Base-by-base conservation (phyloP, 2,329 filamentous ascomycete species). In the Ambrosiella beaveri region DNA sequence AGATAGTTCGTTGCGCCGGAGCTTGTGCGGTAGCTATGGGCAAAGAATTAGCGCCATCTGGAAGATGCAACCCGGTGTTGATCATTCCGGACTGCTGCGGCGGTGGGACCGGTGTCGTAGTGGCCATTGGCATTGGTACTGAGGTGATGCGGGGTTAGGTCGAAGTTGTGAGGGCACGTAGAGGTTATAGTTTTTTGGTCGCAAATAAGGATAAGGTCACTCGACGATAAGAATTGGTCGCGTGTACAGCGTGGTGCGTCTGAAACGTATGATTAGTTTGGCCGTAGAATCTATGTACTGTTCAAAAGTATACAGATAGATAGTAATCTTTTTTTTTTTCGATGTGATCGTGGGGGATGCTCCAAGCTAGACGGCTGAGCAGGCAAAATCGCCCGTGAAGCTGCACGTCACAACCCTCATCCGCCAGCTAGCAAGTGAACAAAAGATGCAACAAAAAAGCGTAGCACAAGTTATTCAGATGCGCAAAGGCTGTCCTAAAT, bases 351-450 rank as follows among this genome's bases (percentile, higher is more conserved):
- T 27, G 47, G 47, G 47, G 45, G 17, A 51, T 35, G 47, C 47
- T 51, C 19, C 11, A 55, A 55, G 38, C 40, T 55, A 37, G 57
- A 56, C 37, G 56, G 56, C 72, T 66, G 71, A 45, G 69, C 69
- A 73, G 72, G 72, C 75, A 71, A 69, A 67, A 68, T 70, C 72
- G 75, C 76, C 75, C 71, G 71, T 71, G 69, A 71, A 69, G 67
- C 69, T 67, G 64, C 65, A 68, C 66, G 69, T 67, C 67, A 67
- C 66, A 67, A 68, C 69, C 47, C 47, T 51, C 47, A 51, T 51
- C 47, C 8, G 36, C 47, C 19, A 35, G 27, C 35, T n/a, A 36
- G 27, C 47, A 36, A 51, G 7, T 9, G 8, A 71, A 73, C 71
- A 74, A 76, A 68, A 73, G 73, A 71, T 66, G 66, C 52, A 47